Evolutionary conservation across 495 filamentous ascomycete genomes (phyloP).

Genomic region (Hyaloscypha bicolor): DNA sequence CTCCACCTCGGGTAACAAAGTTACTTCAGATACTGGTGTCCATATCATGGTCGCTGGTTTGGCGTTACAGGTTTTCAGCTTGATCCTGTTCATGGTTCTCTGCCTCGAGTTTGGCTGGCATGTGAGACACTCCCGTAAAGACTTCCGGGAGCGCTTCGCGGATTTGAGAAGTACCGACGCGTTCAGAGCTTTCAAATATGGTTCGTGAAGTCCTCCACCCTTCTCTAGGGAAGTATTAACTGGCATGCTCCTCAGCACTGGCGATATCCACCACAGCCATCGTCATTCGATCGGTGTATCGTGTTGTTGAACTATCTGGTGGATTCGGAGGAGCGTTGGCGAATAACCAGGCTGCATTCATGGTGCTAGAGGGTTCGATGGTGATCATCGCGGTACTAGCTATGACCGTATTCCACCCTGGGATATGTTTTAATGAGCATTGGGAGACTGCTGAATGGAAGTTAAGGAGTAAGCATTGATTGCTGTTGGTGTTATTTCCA

Average conservation of each 20-base stretch:
- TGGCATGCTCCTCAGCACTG: background rate
- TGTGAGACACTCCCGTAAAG: slow-evolving; percentile 17
- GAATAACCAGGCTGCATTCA: slow-evolving; percentile 36
- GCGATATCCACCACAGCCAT: slow-evolving; percentile 24
- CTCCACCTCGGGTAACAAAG: slow-evolving; percentile 44
- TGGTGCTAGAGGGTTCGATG: slow-evolving; percentile 40
- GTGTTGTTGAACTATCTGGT: slow-evolving; percentile 35
- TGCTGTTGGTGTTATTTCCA: background rate
- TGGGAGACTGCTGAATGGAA: background rate
- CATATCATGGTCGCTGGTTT: slow-evolving; percentile 69
- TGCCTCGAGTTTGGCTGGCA: slow-evolving; percentile 45
- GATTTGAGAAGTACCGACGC: background rate
- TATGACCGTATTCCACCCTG: slow-evolving; percentile 33
- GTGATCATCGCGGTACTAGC: slow-evolving; percentile 32
- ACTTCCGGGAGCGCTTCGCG: background rate
- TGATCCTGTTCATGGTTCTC: slow-evolving; percentile 43
- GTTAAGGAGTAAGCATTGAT: background rate
- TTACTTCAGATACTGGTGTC: slow-evolving; percentile 43
- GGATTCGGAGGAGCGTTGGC: slow-evolving; percentile 35
- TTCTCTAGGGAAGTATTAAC: background rate
- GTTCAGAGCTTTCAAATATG: slow-evolving; percentile 5
- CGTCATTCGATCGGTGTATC: slow-evolving; percentile 36
- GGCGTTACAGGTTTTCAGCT: slow-evolving; percentile 52
- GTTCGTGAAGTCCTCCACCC: background rate
- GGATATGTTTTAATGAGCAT: slow-evolving; percentile 12